Evolutionary conservation across 805 yeast species (phyloP).

Genomic region (Pichia heedii): DNA sequence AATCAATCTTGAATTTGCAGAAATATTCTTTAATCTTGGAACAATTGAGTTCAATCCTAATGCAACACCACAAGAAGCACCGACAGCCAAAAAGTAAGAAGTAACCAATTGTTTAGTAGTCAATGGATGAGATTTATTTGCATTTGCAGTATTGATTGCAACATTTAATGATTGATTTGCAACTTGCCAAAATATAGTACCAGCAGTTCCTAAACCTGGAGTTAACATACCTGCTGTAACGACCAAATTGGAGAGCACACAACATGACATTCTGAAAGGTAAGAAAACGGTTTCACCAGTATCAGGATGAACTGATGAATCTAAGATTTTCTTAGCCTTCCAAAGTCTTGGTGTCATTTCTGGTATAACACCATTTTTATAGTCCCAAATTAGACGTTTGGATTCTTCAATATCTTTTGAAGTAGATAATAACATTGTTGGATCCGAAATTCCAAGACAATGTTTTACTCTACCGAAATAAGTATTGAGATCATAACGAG

Average conservation of each 20-base stretch:
- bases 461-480: constrained; percentile 94
- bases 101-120: constrained; percentile 67
- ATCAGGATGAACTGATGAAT: constrained; percentile 93
- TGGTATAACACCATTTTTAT: constrained; percentile 56
- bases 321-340: constrained; percentile 79
- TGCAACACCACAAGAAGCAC: constrained; percentile 94
- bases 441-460: constrained; percentile 89
- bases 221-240: constrained; percentile 98
- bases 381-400: constrained; percentile 57
- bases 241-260: constrained; percentile 85
- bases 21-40: constrained; percentile 68
- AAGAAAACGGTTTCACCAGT: constrained; percentile 86
- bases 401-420: constrained; percentile 54
- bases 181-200: constrained; percentile 95
- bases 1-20: constrained; percentile 60
- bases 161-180: constrained; percentile 96
- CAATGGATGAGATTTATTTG: constrained; percentile 90
- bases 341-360: constrained; percentile 75
- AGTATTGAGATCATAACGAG: constrained; percentile 68
- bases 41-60: constrained; percentile 85
- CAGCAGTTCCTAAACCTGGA: constrained; percentile 81
- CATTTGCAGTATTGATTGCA: constrained; percentile 93
- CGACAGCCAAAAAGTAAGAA: constrained; percentile 80
- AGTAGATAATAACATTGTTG: constrained; percentile 76
- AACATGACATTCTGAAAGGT: constrained; percentile 96